These are phyloP conservation scores for Rhynchospora breviuscula DNA, from an alignment of 176 grass and related monocot genomes.

Conservation along the genomic window DNA sequence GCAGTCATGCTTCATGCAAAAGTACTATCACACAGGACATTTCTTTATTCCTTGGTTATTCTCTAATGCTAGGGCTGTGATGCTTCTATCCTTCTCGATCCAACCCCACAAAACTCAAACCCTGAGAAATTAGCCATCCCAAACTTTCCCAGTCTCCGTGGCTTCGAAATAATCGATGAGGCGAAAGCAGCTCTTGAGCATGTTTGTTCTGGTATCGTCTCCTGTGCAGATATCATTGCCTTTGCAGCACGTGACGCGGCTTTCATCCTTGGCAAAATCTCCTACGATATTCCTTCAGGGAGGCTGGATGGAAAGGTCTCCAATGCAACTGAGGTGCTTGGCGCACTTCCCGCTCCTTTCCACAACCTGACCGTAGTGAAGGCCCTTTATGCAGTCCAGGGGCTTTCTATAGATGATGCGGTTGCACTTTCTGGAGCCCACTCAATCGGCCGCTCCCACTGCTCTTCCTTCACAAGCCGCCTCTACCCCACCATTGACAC, in stretches of 20 bases:
- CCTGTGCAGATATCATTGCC: conserved; percentile 18
- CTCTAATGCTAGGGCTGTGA: conserved; percentile 3
- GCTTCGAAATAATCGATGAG: conserved; percentile 14
- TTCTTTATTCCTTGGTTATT: neutral
- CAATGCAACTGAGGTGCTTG: neutral
- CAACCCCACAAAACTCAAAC: neutral
- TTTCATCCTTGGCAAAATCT: conserved; percentile 19
- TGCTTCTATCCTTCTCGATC: conserved; percentile 15
- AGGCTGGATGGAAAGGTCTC: neutral
- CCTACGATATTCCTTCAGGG: conserved; percentile 5
- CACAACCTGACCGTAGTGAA: neutral
- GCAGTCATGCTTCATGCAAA: neutral
- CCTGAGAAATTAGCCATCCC: neutral
- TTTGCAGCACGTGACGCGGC: conserved; percentile 24
- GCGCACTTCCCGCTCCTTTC: conserved; percentile 1
- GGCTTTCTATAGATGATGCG: conserved; percentile 15
- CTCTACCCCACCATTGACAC: conserved; percentile 12
- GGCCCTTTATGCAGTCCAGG: conserved; percentile 16
- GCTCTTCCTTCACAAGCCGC: conserved; percentile 22
- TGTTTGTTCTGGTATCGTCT: neutral
- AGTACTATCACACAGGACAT: neutral
- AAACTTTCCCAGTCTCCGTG: conserved; percentile 18
- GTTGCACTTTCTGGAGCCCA: conserved; percentile 32
- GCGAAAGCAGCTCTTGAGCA: neutral
- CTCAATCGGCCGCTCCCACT: conserved; percentile 32